Evolutionary conservation across 371 early-diverging fungal genomes (phyloP), one percentile per base, ranked within the genome.

Genomic region (Conidiobolus incongruus): DNA sequence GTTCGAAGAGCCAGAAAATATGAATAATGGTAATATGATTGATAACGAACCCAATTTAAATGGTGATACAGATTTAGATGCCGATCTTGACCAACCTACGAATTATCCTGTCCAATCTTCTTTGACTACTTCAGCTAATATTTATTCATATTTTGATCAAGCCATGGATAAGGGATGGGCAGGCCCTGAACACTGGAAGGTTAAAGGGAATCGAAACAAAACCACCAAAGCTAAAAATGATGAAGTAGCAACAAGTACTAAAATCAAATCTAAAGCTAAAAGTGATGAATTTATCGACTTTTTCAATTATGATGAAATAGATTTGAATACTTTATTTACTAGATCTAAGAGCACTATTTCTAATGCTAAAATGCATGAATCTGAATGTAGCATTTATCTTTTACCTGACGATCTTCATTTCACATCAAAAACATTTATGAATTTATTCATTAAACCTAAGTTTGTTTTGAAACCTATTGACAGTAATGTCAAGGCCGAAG

Each of bases 121-220:
- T 26, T 26, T 26, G 8, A 26, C 26, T 26, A 4, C 26, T 31
- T 11, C 47, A 5, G 40, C 66, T 20, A 77, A 77, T 30, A 54
- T 81, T 47, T 82, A 85, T 47, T 74, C 81, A 24, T 91, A 92
- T 54, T 93, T 93, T 66, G 92, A 92, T 59, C 52, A 71, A 7
- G 72, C 72, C 5, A 65, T 85, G 44, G 47, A 67, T 42, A 69
- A 76, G 40, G 73, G 76, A 38, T 95, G 95, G 95, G 93, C 93
- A 13, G 93, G 93, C 7, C 89, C 92, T 15, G 88, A 81, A 47
- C 85, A 85, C 56, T 95, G 92, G 92, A 85, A 77, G 38, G 50
- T 83, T 32, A 63, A 70, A 38, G 62, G 62, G 32, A 47, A 62
- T 21, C 37, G 7, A 12, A 35, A 15, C 3, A 34, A 35, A 13